Evolutionary conservation across 306 rosid genomes (phyloP), one percentile per base, ranked within the genome.

Genomic region (Ormosia emarginata): DNA sequence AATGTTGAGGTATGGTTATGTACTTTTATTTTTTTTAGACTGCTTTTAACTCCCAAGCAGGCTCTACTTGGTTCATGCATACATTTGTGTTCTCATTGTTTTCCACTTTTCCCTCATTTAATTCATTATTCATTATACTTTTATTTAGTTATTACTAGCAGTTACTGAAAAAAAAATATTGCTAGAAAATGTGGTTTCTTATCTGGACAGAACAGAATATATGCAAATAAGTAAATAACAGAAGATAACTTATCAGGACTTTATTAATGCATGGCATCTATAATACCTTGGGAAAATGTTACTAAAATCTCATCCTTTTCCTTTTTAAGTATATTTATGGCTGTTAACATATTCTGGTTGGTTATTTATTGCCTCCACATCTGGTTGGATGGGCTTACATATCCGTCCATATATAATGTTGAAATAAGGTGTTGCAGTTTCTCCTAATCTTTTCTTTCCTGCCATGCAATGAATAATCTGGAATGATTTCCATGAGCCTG

Each of bases 1-100:
- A 92, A 93, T 18, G 98, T 94, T 77, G 98, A 94, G 98, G 98
- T 94, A 82, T 70, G 92, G 64, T 84, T 59, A 15, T 65, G 69
- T 29, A 64, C 72, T 66, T 77, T 17, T 66, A 55, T 79, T 29
- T 71, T 37, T 56, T 55, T 52, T 41, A 2, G 12, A 9, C 72
- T 71, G 32, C 29, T 37, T 49, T 65, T 47, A 34, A 62, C 36
- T 43, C 67, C 66, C 11, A 37, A 46, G 7, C 29, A 30, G 59
- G 74, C 41, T 83, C 47, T 74, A 9, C 80, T 30, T 41, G 66
- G 30, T 74, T 50, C 40, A 32, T 58, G 58, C 49, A 52, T 56
- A 61, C n/a, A 34, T 72, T 47, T 66, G 71, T 52, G 24, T 30
- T 18, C 39, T 77, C 30, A 17, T 40, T 15, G 67, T 13, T 55